phyloP scores from a whole-genome alignment of 305 asterid genomes.

The Fraxinus velutina region DNA sequence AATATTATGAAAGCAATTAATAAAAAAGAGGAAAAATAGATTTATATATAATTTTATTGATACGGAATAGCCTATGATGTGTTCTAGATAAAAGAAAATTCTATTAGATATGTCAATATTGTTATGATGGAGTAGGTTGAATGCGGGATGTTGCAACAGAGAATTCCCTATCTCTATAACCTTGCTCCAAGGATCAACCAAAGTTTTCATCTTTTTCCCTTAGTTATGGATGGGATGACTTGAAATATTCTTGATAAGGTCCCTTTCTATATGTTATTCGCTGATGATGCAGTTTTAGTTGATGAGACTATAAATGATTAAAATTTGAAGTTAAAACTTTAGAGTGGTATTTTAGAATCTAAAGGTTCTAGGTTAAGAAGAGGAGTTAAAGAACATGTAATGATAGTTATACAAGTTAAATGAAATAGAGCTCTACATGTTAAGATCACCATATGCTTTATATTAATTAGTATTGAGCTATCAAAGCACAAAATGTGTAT shows the following conservation, averaged over 20 bases:
- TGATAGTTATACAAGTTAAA: not conserved
- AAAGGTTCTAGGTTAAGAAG: not conserved
- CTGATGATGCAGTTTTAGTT: not conserved
- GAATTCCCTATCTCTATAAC: not conserved
- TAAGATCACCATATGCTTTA: not conserved
- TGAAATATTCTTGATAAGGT: not conserved
- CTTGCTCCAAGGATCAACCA: not conserved
- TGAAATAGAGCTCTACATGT: not conserved
- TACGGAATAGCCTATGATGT: not conserved
- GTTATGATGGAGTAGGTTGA: not conserved
- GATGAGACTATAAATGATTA: not conserved
- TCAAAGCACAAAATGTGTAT: not conserved
- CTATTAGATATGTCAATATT: not conserved
- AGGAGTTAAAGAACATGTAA: not conserved
- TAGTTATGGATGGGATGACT: not conserved
- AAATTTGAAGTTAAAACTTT: not conserved
- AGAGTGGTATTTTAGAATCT: not conserved
- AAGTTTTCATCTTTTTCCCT: not conserved
- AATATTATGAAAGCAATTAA: not conserved
- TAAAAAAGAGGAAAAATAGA: not conserved
- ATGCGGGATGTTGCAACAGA: not conserved
- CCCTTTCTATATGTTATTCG: not conserved
- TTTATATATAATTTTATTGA: not conserved
- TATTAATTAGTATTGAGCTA: not conserved
- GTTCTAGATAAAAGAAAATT: not conserved